Base-by-base conservation (phyloP, 306 rosid species). In the Trifolium dubium region DNA sequence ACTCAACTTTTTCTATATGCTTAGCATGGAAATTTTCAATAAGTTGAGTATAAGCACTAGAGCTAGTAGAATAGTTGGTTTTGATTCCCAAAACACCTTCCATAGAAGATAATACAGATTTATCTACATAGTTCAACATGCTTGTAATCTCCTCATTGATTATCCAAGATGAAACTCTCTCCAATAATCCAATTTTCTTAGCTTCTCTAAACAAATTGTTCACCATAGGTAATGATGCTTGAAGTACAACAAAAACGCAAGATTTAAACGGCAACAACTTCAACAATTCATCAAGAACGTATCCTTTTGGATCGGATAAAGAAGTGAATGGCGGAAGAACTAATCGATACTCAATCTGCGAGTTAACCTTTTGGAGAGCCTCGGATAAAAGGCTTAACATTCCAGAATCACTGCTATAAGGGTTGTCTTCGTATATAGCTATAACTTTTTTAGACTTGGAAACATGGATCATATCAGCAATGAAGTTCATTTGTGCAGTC, bases 171-270 rank as follows among this genome's bases (percentile, higher is more conserved):
- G 96, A 84, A 0, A 78, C 88, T 47, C 44, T 81, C 15, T 58
- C 82, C 49, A 86, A 64, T 35, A 88, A 82, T 79, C 83, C 87
- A 34, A 80, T 11, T 47, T 76, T 73, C 56, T 79, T 77, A 53
- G 92, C 92, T 75, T 81, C 89, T 63, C 74, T 71, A 29, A 88
- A 88, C 74, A 90, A 64, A 83, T 81, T 80, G 5, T 71, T 75
- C 55, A 80, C 71, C 81, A 82, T 84, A 28, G 88, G 83, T 2
- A 81, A 67, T 19, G 96, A 84, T 53, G 88, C 83, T 62, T 73
- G 83, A 37, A 90, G 86, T 67, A 88, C 79, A 12, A 90, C 23
- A 69, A 90, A 90, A 39, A 84, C 86, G 10, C 91, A 85, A 53
- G 92, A 76, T 61, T 85, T 81, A 3, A 78, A 32, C 0, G 50